Base-by-base conservation (phyloP, 2,329 filamentous ascomycete species). In the Trichoderma koningii region DNA sequence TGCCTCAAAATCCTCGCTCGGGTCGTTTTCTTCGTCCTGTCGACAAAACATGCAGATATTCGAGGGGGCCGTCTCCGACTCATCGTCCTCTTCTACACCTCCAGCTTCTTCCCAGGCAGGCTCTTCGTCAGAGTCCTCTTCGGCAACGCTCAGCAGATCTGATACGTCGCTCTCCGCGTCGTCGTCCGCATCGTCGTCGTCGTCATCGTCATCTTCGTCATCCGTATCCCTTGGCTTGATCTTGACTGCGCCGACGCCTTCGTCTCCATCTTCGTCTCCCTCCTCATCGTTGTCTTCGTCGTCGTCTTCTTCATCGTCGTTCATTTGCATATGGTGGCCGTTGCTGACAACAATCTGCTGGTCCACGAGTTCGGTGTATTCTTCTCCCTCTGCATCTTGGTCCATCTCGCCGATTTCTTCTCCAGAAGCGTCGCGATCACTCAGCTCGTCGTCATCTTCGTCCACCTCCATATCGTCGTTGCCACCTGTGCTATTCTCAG, bases 1-100 rank as follows among this genome's bases (percentile, higher is more conserved):
- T 66, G 89, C 82, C 76, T 95, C 92, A 71, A 89, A 95, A 69
- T 93, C 91, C 69, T 91, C 90, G 68, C 85, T 88, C 1, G 91
- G 91, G 71, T 94, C 92, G 68, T 94, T 83, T 63, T 95, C 90
- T 77, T 96, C 92, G 69, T 91, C 88, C 74, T 92, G 84, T 64
- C 88, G 87, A 78, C 93, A 97, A 72, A 94, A 96, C 69, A 92
- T 90, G 78, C 76, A 82, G 61, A 73, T 69, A 52, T 77, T 79
- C 60, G 75, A 67, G 17, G 81, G 80, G 50, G 81, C 83, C 1
- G 79, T 79, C 64, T 86, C 85, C 2, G 81, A 83, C 12, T 83
- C 82, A 42, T 88, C 87, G 12, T 83, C 83, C 21, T 86, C 87
- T 65, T 82, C 82, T 38, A 83, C 84, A 19, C 79, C 83, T 77